These are phyloP conservation scores for Euphrasia arctica DNA, from an alignment of 305 asterid species.

Conservation along the genomic window DNA sequence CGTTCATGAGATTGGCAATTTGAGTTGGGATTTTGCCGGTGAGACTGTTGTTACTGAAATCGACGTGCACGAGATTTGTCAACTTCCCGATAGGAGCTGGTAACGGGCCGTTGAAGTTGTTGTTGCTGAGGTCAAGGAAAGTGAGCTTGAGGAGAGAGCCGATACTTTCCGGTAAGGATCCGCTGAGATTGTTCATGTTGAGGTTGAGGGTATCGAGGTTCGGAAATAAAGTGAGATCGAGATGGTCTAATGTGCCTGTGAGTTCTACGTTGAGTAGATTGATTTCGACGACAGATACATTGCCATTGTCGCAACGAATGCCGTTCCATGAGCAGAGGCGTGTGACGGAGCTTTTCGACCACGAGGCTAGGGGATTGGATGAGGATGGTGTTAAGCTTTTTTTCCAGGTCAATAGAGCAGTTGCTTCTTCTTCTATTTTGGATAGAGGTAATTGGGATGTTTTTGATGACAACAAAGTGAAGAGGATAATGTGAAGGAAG, in stretches of 20 bases:
- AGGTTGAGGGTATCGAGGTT: slow-evolving; percentile 30
- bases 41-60: slow-evolving; percentile 40
- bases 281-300: not conserved
- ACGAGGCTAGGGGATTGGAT: not conserved
- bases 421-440: not conserved
- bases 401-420: not conserved
- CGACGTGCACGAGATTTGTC: slow-evolving; percentile 32
- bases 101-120: slow-evolving; percentile 27
- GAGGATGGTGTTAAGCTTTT: not conserved
- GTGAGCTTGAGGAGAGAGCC: slow-evolving; percentile 38
- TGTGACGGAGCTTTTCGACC: not conserved
- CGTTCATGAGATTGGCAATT: slow-evolving; percentile 40
- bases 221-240: not conserved
- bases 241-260: not conserved
- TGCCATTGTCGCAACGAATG: not conserved
- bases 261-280: not conserved
- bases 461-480: not conserved
- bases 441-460: not conserved
- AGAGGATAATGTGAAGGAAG: not conserved
- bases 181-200: slow-evolving; percentile 40
- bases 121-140: slow-evolving; percentile 50
- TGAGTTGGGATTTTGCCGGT: slow-evolving; percentile 41
- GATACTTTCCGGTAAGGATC: slow-evolving; percentile 56
- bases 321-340: not conserved
- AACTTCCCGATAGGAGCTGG: slow-evolving; percentile 47